These are phyloP conservation scores for Petunia hybrid DNA, from an alignment of 305 asterid genomes.

Conservation along the genomic window DNA sequence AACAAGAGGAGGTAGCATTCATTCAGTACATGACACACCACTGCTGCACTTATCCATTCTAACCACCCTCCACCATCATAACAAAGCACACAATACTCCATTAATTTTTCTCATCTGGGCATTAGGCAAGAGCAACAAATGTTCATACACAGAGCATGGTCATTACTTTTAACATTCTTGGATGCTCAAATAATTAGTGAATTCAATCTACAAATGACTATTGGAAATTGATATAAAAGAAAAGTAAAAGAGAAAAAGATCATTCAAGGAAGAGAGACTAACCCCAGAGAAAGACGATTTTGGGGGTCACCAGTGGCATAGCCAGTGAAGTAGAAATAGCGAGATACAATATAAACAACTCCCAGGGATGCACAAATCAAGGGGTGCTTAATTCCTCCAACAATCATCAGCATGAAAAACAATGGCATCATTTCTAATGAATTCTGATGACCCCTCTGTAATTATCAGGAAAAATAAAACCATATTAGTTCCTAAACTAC, in stretches of 20 bases:
- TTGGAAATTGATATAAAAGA: neutral
- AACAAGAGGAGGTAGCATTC: neutral
- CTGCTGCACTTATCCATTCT: neutral
- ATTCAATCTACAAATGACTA: neutral
- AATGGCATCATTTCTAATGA: conserved; percentile 81
- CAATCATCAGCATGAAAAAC: conserved; percentile 68
- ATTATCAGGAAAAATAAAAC: conserved; percentile 21
- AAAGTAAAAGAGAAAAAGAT: neutral
- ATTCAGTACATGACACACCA: conserved; percentile 15
- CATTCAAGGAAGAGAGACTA: conserved; percentile 23
- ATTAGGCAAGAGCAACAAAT: neutral
- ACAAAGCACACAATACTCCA: neutral
- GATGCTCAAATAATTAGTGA: neutral
- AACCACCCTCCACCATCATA: neutral
- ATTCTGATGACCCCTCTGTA: conserved; percentile 98
- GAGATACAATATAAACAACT: conserved; percentile 49
- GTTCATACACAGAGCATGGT: neutral
- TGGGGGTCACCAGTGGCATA: conserved; percentile 79
- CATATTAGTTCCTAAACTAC: conserved; percentile 18
- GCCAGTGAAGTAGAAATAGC: conserved; percentile 84
- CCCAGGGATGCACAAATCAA: conserved; percentile 66
- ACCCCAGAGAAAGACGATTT: conserved; percentile 73
- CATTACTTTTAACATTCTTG: neutral
- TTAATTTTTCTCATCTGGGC: neutral
- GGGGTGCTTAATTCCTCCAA: conserved; percentile 84